phyloP scores from a whole-genome alignment of 2,329 filamentous ascomycete genomes.

The Podosphaera leucotricha region DNA sequence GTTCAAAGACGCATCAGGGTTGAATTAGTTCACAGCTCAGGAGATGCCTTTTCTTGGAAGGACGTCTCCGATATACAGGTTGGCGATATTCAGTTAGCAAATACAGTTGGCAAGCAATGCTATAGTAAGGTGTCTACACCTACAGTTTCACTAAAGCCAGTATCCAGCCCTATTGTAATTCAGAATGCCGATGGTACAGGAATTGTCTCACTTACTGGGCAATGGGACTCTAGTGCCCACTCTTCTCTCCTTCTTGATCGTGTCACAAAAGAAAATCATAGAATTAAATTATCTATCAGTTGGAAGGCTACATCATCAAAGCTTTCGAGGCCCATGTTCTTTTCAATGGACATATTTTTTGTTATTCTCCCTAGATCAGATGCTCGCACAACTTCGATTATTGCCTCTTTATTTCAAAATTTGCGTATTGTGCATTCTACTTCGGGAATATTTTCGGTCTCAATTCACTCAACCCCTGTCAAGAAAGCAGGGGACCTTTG shows the following conservation, averaged over 20 bases:
- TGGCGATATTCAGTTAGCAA: constrained; percentile 60
- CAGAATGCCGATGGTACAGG: constrained; percentile 78
- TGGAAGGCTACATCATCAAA: constrained; percentile 75
- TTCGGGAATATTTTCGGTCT: constrained; percentile 65
- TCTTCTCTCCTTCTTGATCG: constrained; percentile 82
- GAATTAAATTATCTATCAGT: constrained; percentile 63
- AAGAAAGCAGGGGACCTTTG: constrained; percentile 84
- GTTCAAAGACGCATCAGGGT: constrained; percentile 72
- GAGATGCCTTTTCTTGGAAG: constrained; percentile 71
- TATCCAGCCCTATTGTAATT: constrained; percentile 55
- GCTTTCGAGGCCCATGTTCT: constrained; percentile 70
- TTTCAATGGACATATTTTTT: constrained; percentile 55
- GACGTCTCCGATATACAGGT: constrained; percentile 56
- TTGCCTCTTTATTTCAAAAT: constrained; percentile 67
- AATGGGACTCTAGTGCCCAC: constrained; percentile 93
- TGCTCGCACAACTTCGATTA: constrained; percentile 66
- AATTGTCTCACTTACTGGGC: constrained; percentile 64
- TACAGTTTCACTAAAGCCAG: constrained; percentile 54
- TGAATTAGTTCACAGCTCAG: constrained; percentile 76
- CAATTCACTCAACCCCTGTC: constrained; percentile 67
- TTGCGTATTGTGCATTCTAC: constrained; percentile 71
- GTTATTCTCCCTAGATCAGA: constrained; percentile 71
- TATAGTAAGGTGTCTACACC: constrained; percentile 50
- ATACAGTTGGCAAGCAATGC: constrained; percentile 63
- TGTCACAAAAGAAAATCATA: constrained; percentile 76